These are phyloP conservation scores for Aaosphaeria pasadenensis DNA, from an alignment of 2,329 filamentous ascomycete species.

Conservation along the genomic window DNA sequence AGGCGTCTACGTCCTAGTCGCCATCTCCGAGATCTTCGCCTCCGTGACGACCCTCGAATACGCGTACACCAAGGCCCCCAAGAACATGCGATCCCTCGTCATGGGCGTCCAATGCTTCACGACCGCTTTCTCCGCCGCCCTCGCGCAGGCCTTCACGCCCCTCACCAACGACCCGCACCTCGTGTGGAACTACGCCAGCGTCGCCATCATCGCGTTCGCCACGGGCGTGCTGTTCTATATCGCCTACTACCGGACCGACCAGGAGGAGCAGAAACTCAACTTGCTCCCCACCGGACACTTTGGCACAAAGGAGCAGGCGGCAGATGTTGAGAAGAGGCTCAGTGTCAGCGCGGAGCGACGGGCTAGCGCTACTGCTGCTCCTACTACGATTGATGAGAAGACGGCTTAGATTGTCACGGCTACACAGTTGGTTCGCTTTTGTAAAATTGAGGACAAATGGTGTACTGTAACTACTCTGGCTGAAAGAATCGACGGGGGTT, in stretches of 20 bases:
- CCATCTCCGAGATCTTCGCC: constrained; percentile 60
- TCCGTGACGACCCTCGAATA: constrained; percentile 70
- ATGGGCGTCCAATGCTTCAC: constrained; percentile 36
- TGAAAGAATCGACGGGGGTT: no score
- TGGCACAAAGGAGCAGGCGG: constrained; percentile 12
- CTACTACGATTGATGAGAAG: not conserved
- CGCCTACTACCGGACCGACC: constrained; percentile 30
- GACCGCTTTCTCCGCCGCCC: constrained; percentile 29
- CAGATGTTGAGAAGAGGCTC: constrained; percentile 36
- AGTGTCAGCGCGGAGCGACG: constrained; percentile 15
- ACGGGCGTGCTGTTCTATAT: constrained; percentile 32
- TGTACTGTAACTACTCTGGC: no score
- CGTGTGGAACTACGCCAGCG: constrained; percentile 34
- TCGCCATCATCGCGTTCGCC: constrained; percentile 34
- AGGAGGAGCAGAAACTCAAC: constrained; percentile 36
- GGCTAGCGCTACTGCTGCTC: not conserved
- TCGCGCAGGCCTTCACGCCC: constrained; percentile 27
- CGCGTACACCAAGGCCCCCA: constrained; percentile 70
- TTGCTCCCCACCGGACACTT: constrained; percentile 37
- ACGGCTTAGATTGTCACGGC: no score
- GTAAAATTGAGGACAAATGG: no score
- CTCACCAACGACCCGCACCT: constrained; percentile 25
- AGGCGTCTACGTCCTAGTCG: constrained; percentile 53
- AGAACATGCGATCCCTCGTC: constrained; percentile 55
- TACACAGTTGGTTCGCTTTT: no score